phyloP scores from a whole-genome alignment of 768 basidiomycete genomes.

The Lactarius vividus region DNA sequence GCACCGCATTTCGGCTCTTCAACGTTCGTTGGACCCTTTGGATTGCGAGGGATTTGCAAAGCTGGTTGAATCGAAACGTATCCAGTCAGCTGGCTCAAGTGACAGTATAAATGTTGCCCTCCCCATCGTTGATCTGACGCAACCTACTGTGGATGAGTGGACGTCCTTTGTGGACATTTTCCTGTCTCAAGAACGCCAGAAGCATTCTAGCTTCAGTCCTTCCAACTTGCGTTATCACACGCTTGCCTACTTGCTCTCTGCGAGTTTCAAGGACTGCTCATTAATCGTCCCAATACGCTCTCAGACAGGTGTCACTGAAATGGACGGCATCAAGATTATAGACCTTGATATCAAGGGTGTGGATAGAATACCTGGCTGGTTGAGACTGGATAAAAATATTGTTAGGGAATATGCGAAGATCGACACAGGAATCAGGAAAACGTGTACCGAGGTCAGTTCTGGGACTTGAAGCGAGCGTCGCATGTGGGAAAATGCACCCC shows the following conservation, averaged over 20 bases:
- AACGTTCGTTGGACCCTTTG: conserved; percentile 20
- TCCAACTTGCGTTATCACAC: conserved; percentile 58
- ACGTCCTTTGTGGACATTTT: conserved; percentile 57
- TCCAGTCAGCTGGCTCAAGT: not conserved
- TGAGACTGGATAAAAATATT: conserved; percentile 68
- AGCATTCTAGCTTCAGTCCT: conserved; percentile 41
- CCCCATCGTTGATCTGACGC: conserved; percentile 27
- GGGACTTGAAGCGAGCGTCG: not conserved
- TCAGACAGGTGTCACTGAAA: conserved; percentile 34
- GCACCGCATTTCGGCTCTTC: conserved; percentile 14
- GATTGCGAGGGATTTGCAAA: conserved; percentile 25
- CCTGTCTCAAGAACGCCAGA: conserved; percentile 36
- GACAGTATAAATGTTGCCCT: not conserved
- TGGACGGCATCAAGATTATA: conserved; percentile 60
- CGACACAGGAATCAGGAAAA: conserved; percentile 13
- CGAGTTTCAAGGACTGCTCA: conserved; percentile 97
- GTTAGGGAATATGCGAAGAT: conserved; percentile 41
- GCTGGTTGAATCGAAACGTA: not conserved
- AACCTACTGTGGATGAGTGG: conserved; percentile 69
- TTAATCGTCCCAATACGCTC: conserved; percentile 46
- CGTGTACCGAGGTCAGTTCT: conserved; percentile 14
- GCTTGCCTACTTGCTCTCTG: conserved; percentile 80
- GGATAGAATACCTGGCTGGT: conserved; percentile 65
- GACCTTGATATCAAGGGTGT: conserved; percentile 85
- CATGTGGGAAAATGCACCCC: not conserved